These are phyloP conservation scores for Hanseniaspora vineae DNA, from an alignment of 805 yeast species.

Conservation along the genomic window DNA sequence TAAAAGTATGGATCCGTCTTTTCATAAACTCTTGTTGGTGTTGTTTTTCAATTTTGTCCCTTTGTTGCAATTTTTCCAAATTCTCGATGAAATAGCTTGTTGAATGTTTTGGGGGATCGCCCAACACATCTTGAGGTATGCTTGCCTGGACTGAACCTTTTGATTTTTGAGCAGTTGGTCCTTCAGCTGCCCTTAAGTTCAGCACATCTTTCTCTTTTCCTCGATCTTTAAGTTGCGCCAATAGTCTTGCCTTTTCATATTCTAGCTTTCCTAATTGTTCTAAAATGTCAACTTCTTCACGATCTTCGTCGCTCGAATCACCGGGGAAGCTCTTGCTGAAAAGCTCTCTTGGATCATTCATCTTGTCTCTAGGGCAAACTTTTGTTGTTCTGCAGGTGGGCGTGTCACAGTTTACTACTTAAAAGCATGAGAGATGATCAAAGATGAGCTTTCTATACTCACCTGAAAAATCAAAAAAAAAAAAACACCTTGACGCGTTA, in stretches of 20 bases:
- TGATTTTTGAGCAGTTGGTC: neutral
- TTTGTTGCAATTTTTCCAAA: slow-evolving; percentile 16
- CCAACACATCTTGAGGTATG: slow-evolving; percentile 1
- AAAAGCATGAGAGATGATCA: no score
- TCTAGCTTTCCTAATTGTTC: slow-evolving; percentile 16
- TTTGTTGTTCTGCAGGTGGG: no score
- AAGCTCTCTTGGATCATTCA: slow-evolving; percentile 20
- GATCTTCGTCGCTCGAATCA: slow-evolving; percentile 14
- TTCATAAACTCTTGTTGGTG: slow-evolving; percentile 18
- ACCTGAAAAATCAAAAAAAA: no score
- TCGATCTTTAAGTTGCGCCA: slow-evolving; percentile 13
- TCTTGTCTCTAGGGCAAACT: no score
- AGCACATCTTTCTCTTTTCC: slow-evolving; percentile 6
- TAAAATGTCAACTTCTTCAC: slow-evolving; percentile 12
- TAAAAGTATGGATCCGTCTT: slow-evolving; percentile 30
- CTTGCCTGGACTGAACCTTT: slow-evolving; percentile 9
- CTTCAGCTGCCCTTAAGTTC: neutral
- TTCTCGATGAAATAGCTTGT: slow-evolving; percentile 24
- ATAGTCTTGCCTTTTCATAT: slow-evolving; percentile 14
- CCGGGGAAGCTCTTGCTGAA: slow-evolving; percentile 11
- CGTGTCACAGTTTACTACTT: no score
- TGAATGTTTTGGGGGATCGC: slow-evolving; percentile 4
- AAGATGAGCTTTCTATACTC: no score
- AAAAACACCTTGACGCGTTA: no score
- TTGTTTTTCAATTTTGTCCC: slow-evolving; percentile 12